Evolutionary conservation across 441 rosid genomes (phyloP), one percentile per base, ranked within the genome.

Genomic region (Aleurites moluccanus): DNA sequence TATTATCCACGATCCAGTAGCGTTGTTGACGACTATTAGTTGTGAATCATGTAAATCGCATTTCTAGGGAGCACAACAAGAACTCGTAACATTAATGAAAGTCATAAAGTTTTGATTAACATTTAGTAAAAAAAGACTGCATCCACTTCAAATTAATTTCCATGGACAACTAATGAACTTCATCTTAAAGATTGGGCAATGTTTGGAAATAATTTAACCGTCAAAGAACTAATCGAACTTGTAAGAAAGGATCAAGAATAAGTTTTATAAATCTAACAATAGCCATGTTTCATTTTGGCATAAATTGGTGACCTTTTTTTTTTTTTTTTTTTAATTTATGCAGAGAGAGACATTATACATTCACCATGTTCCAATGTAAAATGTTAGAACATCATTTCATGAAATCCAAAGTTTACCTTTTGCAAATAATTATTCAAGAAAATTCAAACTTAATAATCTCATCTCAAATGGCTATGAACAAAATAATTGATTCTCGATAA

Each of bases 101-200:
- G 20, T 56, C 9, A 70, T 44, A 50, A 59, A 27, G 38, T 7
- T 57, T 14, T 20, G 27, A 4, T 27, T 44, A 25, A 70, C 6
- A 42, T 71, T 64, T n/a, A 64, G 42, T n/a, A 40, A 38, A 66
- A 45, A 45, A 45, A 45, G 14, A 10, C 4, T 6, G 4, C 7
- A 70, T 7, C 55, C 10, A 66, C 5, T 65, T 50, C 11, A 5
- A 28, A 74, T 64, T 65, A 38, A 65, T 40, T 40, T 64, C 45
- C 16, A 38, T 21, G 23, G 20, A 33, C 59, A 20, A 35, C 69
- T 5, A 30, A 28, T 44, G 33, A 61, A 44, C 42, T 28, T 62
- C 33, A 15, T 28, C 40, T 49, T 21, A 35, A 21, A 50, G 49
- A 27, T 2, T 49, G 20, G 50, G 16, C 16, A 45, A 45, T 16